Evolutionary conservation across 2,329 filamentous ascomycete species (phyloP).

Genomic region (Monosporascus sp.): DNA sequence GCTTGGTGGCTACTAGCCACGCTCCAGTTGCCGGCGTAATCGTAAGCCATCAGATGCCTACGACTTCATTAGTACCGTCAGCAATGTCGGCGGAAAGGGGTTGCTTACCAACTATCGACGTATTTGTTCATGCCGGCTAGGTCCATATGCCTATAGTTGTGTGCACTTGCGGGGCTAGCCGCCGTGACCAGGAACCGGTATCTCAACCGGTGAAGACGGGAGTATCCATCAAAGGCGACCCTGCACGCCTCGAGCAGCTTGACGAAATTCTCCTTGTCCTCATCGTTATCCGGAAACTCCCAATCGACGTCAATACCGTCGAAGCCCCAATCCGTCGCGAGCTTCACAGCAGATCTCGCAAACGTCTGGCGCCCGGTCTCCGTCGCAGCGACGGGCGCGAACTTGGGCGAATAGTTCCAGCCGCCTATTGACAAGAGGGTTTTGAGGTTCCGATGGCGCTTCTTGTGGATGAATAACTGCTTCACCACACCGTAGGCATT

Average conservation of each 20-base stretch:
- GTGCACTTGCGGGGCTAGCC: conserved; percentile 41
- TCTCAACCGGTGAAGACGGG: conserved; percentile 17
- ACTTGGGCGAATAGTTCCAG: conserved; percentile 70
- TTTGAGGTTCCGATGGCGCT: conserved; percentile 70
- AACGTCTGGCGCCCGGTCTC: conserved; percentile 58
- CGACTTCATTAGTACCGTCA: neutral
- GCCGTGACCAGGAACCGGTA: conserved; percentile 48
- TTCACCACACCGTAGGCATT: conserved; percentile 76
- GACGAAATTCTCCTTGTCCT: conserved; percentile 37
- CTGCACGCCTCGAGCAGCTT: conserved; percentile 38
- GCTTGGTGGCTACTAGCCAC: conserved; percentile 58
- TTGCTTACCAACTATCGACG: conserved; percentile 47
- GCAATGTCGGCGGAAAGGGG: neutral
- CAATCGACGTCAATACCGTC: conserved; percentile 54
- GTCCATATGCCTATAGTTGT: conserved; percentile 45
- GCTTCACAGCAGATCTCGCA: conserved; percentile 59
- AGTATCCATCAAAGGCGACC: conserved; percentile 25
- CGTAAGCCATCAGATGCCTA: conserved; percentile 59
- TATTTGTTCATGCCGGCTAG: conserved; percentile 49
- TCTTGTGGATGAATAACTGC: conserved; percentile 71
- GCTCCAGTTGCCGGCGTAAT: conserved; percentile 66
- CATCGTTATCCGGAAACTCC: conserved; percentile 41
- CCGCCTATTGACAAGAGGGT: conserved; percentile 74
- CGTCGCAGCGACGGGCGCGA: conserved; percentile 59
- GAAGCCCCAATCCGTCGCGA: conserved; percentile 63